Evolutionary conservation across 176 grass and related monocot genomes (phyloP).

Genomic region (Eleusine coracana): DNA sequence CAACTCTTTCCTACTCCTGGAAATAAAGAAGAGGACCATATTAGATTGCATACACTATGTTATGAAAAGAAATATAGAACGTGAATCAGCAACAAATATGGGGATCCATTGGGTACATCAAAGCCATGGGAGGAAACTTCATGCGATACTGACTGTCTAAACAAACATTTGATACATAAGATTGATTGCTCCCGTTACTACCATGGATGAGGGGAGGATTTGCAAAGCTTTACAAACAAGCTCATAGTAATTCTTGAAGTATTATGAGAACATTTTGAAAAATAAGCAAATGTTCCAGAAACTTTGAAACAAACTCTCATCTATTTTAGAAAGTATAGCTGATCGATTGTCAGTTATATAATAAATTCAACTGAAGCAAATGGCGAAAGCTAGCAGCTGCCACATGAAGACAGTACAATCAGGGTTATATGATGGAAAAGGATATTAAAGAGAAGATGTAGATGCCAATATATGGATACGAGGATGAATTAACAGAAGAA

Average conservation of each 20-base stretch:
- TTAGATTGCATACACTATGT: conserved; percentile 20
- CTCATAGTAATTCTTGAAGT: not conserved
- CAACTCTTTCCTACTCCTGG: conserved; percentile 76
- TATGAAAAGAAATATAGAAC: not conserved
- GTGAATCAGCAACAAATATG: not conserved
- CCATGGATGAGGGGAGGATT: not conserved
- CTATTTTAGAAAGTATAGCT: too few species aligned
- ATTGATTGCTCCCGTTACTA: not conserved
- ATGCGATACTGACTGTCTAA: not conserved
- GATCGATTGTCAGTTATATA: too few species aligned
- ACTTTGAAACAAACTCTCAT: too few species aligned
- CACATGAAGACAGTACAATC: not conserved
- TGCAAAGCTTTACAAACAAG: not conserved
- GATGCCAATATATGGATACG: not conserved
- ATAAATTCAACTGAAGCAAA: too few species aligned
- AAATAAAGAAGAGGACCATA: conserved; percentile 21
- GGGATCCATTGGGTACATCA: not conserved
- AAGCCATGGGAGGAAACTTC: not conserved
- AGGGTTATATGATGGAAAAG: not conserved
- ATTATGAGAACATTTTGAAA: too few species aligned
- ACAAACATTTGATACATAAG: not conserved
- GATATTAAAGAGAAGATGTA: not conserved
- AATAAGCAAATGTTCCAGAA: too few species aligned
- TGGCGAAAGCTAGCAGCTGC: too few species aligned
- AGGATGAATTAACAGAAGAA: not conserved